phyloP scores from a whole-genome alignment of 768 basidiomycete genomes.

The Auriscalpium vulgare region DNA sequence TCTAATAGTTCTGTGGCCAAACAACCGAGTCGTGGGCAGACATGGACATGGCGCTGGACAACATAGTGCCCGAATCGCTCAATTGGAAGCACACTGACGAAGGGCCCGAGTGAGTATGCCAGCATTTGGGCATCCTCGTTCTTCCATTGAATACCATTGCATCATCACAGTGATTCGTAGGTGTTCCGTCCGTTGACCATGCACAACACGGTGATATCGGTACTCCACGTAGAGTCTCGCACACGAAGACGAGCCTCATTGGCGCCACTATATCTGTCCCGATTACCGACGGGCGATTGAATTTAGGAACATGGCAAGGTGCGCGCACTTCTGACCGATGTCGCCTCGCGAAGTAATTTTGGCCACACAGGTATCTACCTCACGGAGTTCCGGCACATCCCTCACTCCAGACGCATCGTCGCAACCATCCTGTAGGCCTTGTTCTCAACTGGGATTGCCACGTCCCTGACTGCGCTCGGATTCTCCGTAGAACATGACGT shows the following conservation, averaged over 20 bases:
- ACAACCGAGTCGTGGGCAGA: slow-evolving; percentile 41
- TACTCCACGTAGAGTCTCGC: slow-evolving; percentile 55
- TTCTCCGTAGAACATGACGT: no score
- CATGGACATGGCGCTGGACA: slow-evolving; percentile 93
- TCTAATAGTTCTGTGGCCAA: not conserved
- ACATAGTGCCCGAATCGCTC: slow-evolving; percentile 76
- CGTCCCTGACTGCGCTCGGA: no score
- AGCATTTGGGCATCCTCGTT: not conserved
- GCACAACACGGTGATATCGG: not conserved
- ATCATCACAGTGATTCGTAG: slow-evolving; percentile 4
- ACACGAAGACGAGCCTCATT: slow-evolving; percentile 83
- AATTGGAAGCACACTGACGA: slow-evolving; percentile 86
- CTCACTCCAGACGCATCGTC: slow-evolving; percentile 64
- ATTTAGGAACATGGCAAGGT: slow-evolving; percentile 94
- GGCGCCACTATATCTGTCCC: slow-evolving; percentile 80
- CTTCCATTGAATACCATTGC: slow-evolving; percentile 19
- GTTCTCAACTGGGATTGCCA: not conserved
- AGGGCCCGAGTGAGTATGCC: slow-evolving; percentile 68
- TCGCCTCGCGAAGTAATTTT: not conserved
- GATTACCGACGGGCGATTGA: slow-evolving; percentile 69
- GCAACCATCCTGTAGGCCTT: slow-evolving; percentile 69
- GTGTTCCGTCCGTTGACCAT: not conserved
- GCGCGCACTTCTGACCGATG: slow-evolving; percentile 4
- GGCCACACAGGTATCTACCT: slow-evolving; percentile 63
- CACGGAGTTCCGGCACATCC: slow-evolving; percentile 68